phyloP scores from a whole-genome alignment of 75 land plant genomes.

The Pinus tabuliformis region DNA sequence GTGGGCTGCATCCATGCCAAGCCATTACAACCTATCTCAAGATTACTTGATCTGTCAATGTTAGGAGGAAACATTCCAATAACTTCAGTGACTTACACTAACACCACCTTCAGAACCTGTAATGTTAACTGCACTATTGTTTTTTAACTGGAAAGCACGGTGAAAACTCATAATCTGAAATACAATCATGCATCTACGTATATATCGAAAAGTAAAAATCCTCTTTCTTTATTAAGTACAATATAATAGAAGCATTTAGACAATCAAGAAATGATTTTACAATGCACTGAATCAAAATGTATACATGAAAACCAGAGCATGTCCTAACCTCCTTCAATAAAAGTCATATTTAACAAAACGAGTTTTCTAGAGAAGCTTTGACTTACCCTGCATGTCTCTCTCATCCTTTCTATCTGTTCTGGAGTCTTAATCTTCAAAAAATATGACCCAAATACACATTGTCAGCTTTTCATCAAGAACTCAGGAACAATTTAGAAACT shows the following conservation, averaged over 20 bases:
- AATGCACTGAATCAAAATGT: neutral
- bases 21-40: no score
- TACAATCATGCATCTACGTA: neutral
- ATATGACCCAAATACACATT: neutral
- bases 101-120: neutral
- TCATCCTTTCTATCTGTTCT: slow-evolving; percentile 84
- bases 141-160: neutral
- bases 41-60: no score
- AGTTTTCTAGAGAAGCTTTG: slow-evolving; percentile 1
- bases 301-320: neutral
- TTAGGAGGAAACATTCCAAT: no score
- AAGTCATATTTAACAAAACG: neutral
- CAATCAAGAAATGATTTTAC: neutral
- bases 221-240: neutral
- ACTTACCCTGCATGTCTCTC: slow-evolving; percentile 84
- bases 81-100: neutral
- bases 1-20: no score
- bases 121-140: neutral
- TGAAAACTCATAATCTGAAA: neutral
- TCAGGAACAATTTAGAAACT: neutral
- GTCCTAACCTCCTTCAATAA: neutral
- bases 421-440: slow-evolving; percentile 82
- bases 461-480: neutral
- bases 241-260: neutral
- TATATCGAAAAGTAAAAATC: neutral